Percentiles rank a stretch among this genome's conserved stretches.
These are phyloP conservation scores for Fistulifera solaris DNA, from an alignment of 108 stramenopile species.

Conservation along the genomic window DNA sequence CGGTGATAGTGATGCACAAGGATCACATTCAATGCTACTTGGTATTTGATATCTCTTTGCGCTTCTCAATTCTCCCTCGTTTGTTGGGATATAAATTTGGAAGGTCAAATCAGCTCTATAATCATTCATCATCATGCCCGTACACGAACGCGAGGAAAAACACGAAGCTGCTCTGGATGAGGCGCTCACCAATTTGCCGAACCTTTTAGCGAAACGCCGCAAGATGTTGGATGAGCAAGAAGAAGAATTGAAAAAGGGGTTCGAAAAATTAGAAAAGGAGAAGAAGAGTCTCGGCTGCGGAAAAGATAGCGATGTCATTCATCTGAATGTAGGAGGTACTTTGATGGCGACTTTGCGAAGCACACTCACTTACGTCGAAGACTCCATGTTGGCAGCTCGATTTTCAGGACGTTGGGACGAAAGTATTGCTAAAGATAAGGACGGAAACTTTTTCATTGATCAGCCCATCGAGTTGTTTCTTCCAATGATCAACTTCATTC, in stretches of 20 bases:
- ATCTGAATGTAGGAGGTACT: slow-evolving; percentile 4
- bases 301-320: not conserved
- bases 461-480: slow-evolving; percentile 32
- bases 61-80: no score
- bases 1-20: no score
- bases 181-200: no score
- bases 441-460: slow-evolving; percentile 55
- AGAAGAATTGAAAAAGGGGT: not conserved
- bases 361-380: slow-evolving; percentile 1
- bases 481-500: slow-evolving; percentile 39
- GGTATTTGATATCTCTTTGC: no score
- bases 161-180: no score
- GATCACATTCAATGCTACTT: no score
- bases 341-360: not conserved
- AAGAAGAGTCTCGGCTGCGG: not conserved
- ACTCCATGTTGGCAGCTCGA: not conserved
- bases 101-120: no score
- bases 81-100: no score
- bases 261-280: not conserved
- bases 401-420: slow-evolving; percentile 12
- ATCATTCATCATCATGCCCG: no score
- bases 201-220: no score
- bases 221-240: not conserved
- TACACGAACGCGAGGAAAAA: no score
- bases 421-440: not conserved